A percentile compares a stretch with the other conserved stretches of the same genome.
Conservation (phyloP, 176 grass and related monocot species). For the Raddia distichophylla region DNA sequence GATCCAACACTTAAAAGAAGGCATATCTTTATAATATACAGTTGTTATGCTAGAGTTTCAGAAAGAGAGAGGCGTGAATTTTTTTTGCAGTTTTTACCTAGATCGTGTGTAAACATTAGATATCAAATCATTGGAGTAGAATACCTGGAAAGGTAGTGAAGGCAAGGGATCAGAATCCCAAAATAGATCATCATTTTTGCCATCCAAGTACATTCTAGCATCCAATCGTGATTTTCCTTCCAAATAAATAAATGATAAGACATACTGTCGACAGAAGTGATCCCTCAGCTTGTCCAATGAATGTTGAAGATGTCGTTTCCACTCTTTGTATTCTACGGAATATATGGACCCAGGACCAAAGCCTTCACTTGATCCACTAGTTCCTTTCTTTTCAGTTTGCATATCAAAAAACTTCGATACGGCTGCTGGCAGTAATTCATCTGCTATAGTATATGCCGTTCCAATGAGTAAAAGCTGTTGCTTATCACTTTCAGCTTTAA, state of each 20-base stretch:
- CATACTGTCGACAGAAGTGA: slow-evolving; percentile 92
- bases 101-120: slow-evolving; percentile 28
- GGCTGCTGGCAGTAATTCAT: slow-evolving; percentile 78
- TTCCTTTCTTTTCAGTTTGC: slow-evolving; percentile 73
- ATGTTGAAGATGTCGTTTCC: slow-evolving; percentile 81
- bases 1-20: neutral
- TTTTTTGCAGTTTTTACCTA: slow-evolving; percentile 2
- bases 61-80: slow-evolving; percentile 7
- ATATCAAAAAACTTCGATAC: slow-evolving; percentile 74
- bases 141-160: slow-evolving; percentile 93
- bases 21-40: slow-evolving; percentile 2
- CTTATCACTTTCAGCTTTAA: slow-evolving; percentile 85
- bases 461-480: slow-evolving; percentile 85
- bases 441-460: slow-evolving; percentile 70
- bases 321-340: slow-evolving; percentile 85
- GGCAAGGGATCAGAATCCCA: slow-evolving; percentile 80
- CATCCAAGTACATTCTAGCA: slow-evolving; percentile 91
- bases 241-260: slow-evolving; percentile 96
- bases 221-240: slow-evolving; percentile 95
- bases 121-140: slow-evolving; percentile 35
- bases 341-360: slow-evolving; percentile 52
- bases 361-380: slow-evolving; percentile 60
- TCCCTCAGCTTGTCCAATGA: slow-evolving; percentile 92
- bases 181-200: slow-evolving; percentile 71
- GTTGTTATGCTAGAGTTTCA: neutral